These are phyloP conservation scores for Neonectria hederae DNA, from an alignment of 2,329 filamentous ascomycete species.

Conservation along the genomic window DNA sequence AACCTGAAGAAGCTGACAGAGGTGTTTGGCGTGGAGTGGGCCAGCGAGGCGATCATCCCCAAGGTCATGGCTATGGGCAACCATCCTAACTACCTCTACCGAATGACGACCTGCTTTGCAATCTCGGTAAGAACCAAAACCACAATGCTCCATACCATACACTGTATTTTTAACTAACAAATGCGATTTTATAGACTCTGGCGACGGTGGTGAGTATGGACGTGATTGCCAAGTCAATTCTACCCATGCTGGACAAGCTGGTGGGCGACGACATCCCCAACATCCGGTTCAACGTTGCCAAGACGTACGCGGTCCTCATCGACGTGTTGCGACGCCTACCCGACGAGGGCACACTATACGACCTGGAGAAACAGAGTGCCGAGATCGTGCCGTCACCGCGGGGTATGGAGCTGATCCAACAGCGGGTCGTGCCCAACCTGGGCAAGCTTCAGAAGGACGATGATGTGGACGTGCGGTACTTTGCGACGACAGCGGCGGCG, in stretches of 20 bases:
- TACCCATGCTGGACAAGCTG: conserved; percentile 95
- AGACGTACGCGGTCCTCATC: conserved; percentile 92
- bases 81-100: conserved; percentile 98
- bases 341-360: conserved; percentile 84
- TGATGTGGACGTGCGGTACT: conserved; percentile 98
- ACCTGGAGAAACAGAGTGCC: conserved; percentile 80
- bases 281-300: conserved; percentile 99
- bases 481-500: conserved; percentile 88
- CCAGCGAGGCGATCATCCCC: conserved; percentile 94
- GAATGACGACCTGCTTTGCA: conserved; percentile 99
- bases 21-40: conserved; percentile 98
- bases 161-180: conserved; percentile 33
- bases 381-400: conserved; percentile 72
- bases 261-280: conserved; percentile 96
- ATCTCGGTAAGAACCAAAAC: conserved; percentile 79
- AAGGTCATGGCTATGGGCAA: conserved; percentile 99
- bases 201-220: conserved; percentile 92
- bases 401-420: conserved; percentile 82
- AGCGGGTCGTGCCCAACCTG: conserved; percentile 86
- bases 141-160: not conserved
- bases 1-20: conserved; percentile 99
- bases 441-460: conserved; percentile 97
- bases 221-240: conserved; percentile 90
- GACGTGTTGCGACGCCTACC: conserved; percentile 92
- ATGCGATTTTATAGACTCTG: conserved; percentile 72